Conservation (phyloP, 352 stramenopile genomes). For the Halophytophthora batemanensis region DNA sequence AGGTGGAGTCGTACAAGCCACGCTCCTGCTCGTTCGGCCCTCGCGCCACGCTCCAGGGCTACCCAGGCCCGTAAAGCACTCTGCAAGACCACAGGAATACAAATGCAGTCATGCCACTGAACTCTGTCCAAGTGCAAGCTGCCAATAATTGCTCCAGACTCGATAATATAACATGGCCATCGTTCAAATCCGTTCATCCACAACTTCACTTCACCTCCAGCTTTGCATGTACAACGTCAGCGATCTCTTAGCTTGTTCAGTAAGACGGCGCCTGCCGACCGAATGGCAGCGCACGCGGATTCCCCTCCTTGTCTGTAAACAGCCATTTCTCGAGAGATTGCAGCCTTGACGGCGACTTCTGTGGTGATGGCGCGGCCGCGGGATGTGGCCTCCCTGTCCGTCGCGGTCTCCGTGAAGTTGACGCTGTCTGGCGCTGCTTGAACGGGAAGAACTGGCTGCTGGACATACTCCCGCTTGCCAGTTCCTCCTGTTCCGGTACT, state of each 20-base stretch:
- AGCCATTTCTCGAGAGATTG: slow-evolving; percentile 57
- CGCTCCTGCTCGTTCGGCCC: slow-evolving; percentile 34
- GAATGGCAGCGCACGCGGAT: slow-evolving; percentile 26
- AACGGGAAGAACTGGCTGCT: slow-evolving; percentile 37
- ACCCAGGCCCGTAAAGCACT: too few species aligned
- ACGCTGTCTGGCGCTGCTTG: slow-evolving; percentile 22
- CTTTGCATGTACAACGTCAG: too few species aligned
- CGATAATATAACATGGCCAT: too few species aligned
- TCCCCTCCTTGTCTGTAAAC: slow-evolving; percentile 45
- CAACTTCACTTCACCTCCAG: too few species aligned
- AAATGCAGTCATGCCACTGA: too few species aligned
- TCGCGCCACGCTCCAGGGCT: slow-evolving; percentile 34
- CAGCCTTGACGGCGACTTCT: slow-evolving; percentile 30
- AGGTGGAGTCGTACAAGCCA: slow-evolving; percentile 38
- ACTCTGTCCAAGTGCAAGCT: too few species aligned
- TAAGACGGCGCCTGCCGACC: slow-evolving; percentile 28
- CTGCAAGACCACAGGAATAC: too few species aligned
- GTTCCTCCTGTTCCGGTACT: slow-evolving; percentile 7
- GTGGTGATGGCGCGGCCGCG: slow-evolving; percentile 5
- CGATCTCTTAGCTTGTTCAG: too few species aligned
- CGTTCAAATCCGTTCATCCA: too few species aligned
- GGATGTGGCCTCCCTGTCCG: slow-evolving; percentile 15
- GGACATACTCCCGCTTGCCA: slow-evolving; percentile 2
- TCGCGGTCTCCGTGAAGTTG: slow-evolving; percentile 11
- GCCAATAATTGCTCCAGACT: too few species aligned